These are phyloP conservation scores for Letharia lupina DNA, from an alignment of 495 filamentous ascomycete genomes.

Conservation along the genomic window DNA sequence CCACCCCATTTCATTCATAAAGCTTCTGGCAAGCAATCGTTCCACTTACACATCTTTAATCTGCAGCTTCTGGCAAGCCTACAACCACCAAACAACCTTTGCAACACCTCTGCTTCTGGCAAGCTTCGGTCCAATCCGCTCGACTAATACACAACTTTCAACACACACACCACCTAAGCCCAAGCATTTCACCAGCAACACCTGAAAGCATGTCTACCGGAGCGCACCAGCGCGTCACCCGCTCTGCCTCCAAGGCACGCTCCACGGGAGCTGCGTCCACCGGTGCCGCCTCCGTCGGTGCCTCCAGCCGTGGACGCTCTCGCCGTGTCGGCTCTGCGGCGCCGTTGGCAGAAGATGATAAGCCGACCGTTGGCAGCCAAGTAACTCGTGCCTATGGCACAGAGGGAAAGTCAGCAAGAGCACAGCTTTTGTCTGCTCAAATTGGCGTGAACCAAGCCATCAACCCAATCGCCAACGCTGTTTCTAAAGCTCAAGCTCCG, in stretches of 20 bases:
- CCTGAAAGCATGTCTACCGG: slow-evolving; percentile 5
- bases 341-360: background rate
- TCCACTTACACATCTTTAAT: slow-evolving; percentile 9
- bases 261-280: slow-evolving; percentile 1
- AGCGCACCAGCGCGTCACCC: background rate
- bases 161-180: background rate
- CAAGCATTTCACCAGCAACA: background rate
- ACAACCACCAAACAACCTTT: background rate
- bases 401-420: background rate
- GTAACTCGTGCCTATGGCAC: slow-evolving; percentile 13
- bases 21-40: slow-evolving; percentile 14
- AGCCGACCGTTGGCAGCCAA: background rate
- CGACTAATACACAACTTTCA: background rate
- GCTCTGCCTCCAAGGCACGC: slow-evolving; percentile 13
- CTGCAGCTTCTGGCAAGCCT: slow-evolving; percentile 14
- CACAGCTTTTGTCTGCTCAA: slow-evolving; percentile 7
- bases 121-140: slow-evolving; percentile 1
- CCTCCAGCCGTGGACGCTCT: background rate
- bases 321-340: slow-evolving; percentile 5
- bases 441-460: slow-evolving; percentile 1
- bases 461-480: slow-evolving; percentile 6
- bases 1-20: slow-evolving; percentile 8
- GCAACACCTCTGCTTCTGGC: slow-evolving; percentile 5
- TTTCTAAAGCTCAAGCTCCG: slow-evolving; percentile 1
- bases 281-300: background rate